Evolutionary conservation across 805 yeast genomes (phyloP), one percentile per base, ranked within the genome.

Genomic region (Jamesozyma rosinii): DNA sequence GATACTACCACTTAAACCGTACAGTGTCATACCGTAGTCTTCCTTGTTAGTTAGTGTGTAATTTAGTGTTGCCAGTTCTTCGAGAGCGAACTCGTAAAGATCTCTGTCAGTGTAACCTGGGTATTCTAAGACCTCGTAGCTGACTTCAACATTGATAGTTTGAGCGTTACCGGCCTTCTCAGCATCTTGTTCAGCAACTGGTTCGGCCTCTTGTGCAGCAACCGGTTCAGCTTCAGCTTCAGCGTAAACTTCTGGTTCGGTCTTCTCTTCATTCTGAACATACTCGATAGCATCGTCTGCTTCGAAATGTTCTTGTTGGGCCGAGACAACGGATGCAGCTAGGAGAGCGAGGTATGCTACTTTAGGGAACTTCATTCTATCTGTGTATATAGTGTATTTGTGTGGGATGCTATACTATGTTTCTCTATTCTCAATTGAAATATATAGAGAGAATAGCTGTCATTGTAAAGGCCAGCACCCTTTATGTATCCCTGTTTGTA

Each of bases 1-100:
- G 62, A 83, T 71, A 42, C 71, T 55, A 43, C 92, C 92, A 42
- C 85, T 82, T 44, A 81, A 76, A 45, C 87, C 92, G 38, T 78
- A 74, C 43, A 84, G 62, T 18, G 73, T 66, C 35, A 75, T 67
- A 4, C 69, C 70, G 14, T 57, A 62, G 5, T 72, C 74, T 49
- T 80, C 83, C 31, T 70, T 63, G 56, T 81, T 81, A 40, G 59
- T 53, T 46, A 81, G 70, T 6, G 69, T 62, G 59, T 79, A 81
- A 18, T 61, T 63, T 43, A 83, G 57, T 2, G 76, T 62, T 31
- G 76, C 61, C 22, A 69, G 65, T 32, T 82, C 81, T 27, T 81
- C 81, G 50, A 74, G 73, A 56, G 47, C 67, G 61, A 55, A 74
- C 67, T 55, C 60, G n/a, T 53, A 35, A 20, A 74, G 65, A 22